Evolutionary conservation across 768 basidiomycete genomes (phyloP), one percentile per base, ranked within the genome.

Genomic region (Coprinopsis sp.): DNA sequence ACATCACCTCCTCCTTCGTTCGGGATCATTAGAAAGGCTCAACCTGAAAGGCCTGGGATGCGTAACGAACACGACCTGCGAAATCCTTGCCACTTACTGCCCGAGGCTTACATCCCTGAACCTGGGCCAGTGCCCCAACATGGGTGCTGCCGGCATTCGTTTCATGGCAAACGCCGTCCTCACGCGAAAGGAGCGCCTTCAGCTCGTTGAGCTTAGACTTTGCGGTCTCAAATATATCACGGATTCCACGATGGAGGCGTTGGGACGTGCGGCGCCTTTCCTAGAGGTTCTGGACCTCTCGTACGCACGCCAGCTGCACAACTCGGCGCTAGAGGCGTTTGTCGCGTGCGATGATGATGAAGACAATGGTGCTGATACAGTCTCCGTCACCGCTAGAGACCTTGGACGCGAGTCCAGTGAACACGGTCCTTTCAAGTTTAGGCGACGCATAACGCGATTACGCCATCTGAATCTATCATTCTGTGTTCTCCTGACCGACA

Each of bases 221-320:
- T 84, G 78, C 6, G 89, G 87, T 1, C 60, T 96, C 48, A 78
- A 73, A 57, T 68, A 77, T 44, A 63, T 82, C 41, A 67, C 73
- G 13, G 84, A 87, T 55, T 66, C 70, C 10, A 74, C 76, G 55
- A 77, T 94, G 76, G 61, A 70, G n/a, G 64, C 68, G 8, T 67
- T 93, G 28, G 91, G 85, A 5, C 76, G 68, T 52, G 82, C 78
- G 2, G 76, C 86, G 0, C 87, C 87, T 16, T 67, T 71, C 55
- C 74, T 94, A 18, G 87, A 91, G 61, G 77, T 89, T 14, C 69
- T 94, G 18, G 91, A 94, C 62, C 65, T 92, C 51, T 87, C 85
- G 64, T 86, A 87, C 57, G 72, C 77, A 47, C 74, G 74, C 24
- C 75, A 81, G 46, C 62, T 92, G 48, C 84, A 83, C 59, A 90